Conservation (phyloP, 139 green algal species). For the Chlamydomonas schloesseri region DNA sequence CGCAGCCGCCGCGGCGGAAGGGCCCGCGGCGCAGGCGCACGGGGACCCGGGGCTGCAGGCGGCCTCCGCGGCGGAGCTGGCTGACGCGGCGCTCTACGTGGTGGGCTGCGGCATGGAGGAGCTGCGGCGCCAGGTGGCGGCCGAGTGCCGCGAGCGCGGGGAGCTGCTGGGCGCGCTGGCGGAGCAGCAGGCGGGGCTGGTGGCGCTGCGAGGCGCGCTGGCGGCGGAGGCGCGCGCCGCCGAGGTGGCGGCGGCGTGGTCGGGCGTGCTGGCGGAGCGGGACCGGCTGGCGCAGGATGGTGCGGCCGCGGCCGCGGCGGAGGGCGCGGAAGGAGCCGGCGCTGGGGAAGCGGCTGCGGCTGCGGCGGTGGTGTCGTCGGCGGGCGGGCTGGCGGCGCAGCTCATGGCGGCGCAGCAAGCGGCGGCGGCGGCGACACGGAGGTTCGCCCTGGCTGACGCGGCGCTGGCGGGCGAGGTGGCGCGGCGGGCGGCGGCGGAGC, state of each 20-base stretch:
- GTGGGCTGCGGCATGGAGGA: constrained; percentile 68
- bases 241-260: constrained; percentile 13
- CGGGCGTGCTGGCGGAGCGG: constrained; percentile 11
- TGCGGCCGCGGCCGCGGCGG: background rate
- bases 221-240: constrained; percentile 37
- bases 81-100: constrained; percentile 66
- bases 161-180: constrained; percentile 65
- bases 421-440: constrained; percentile 3
- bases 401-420: constrained; percentile 15
- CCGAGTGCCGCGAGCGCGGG: constrained; percentile 65
- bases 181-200: constrained; percentile 53
- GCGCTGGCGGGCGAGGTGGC: constrained; percentile 37
- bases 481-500: constrained; percentile 11
- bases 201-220: constrained; percentile 47
- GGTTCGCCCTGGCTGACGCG: constrained; percentile 22
- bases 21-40: background rate
- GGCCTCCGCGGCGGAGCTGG: constrained; percentile 47
- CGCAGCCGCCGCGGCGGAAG: background rate
- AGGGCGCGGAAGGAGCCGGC: background rate
- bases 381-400: background rate
- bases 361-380: background rate
- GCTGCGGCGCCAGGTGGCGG: constrained; percentile 59
- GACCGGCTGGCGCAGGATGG: background rate
- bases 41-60: background rate
- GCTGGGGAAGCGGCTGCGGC: background rate